Evolutionary conservation across 2,329 filamentous ascomycete genomes (phyloP).

Genomic region (Sporothrix sp.): DNA sequence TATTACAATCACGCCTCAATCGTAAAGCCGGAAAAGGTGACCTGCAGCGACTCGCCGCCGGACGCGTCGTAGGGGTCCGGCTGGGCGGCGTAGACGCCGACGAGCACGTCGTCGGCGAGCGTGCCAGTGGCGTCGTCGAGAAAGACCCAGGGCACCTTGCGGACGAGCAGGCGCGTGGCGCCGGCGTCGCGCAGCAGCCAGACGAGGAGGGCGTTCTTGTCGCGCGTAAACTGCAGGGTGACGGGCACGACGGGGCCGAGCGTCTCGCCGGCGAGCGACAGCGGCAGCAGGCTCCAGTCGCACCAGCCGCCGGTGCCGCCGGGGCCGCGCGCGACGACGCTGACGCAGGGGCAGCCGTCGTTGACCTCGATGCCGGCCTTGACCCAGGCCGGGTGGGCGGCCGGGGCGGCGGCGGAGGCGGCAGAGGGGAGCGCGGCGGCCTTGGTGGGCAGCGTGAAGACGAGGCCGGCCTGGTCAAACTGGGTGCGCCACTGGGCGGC

Average conservation of each 20-base stretch:
- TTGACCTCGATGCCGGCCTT: slow-evolving; percentile 18
- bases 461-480: slow-evolving; percentile 16
- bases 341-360: slow-evolving; percentile 14
- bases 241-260: slow-evolving; percentile 3
- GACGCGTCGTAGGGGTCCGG: slow-evolving; percentile 14
- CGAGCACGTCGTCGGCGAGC: slow-evolving; percentile 8
- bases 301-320: slow-evolving; percentile 11
- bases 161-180: slow-evolving; percentile 4
- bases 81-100: slow-evolving; percentile 15
- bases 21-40: slow-evolving; percentile 7
- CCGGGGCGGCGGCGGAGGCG: background rate
- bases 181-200: slow-evolving; percentile 2
- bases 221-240: slow-evolving; percentile 11
- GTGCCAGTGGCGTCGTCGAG: slow-evolving; percentile 8
- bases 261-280: slow-evolving; percentile 10
- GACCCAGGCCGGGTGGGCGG: slow-evolving; percentile 16
- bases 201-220: slow-evolving; percentile 14
- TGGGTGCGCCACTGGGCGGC: slow-evolving; percentile 12
- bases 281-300: slow-evolving; percentile 16
- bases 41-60: slow-evolving; percentile 3
- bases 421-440: slow-evolving; percentile 8
- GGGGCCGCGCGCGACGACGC: slow-evolving; percentile 7
- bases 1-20: slow-evolving; percentile 7
- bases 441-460: slow-evolving; percentile 12
- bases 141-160: slow-evolving; percentile 18